These are phyloP conservation scores for Suillus decipiens DNA, from an alignment of 768 basidiomycete genomes.

Conservation along the genomic window DNA sequence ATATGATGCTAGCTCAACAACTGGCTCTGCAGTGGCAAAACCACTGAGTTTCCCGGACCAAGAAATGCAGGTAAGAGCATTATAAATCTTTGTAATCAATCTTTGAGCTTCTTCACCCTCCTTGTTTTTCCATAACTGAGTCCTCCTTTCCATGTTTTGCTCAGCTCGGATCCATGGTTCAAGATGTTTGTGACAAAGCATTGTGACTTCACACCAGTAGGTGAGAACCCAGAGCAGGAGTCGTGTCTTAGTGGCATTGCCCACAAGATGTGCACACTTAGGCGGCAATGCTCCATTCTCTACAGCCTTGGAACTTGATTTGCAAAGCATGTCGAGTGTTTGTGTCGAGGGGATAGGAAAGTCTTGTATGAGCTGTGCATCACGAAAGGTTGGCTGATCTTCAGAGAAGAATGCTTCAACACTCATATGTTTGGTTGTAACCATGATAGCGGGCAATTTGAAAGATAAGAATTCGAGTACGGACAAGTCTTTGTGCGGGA, in stretches of 20 bases:
- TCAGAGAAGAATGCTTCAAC: not conserved
- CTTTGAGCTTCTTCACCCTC: not conserved
- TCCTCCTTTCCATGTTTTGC: not conserved
- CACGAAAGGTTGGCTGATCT: not conserved
- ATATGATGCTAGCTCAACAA: not conserved
- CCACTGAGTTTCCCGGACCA: not conserved
- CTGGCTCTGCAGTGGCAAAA: not conserved
- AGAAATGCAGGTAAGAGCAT: not conserved
- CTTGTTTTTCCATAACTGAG: not conserved
- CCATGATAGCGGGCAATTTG: not conserved
- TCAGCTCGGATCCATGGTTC: not conserved
- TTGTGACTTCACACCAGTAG: not conserved
- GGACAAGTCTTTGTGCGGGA: not conserved
- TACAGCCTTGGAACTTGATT: not conserved
- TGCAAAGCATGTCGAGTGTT: not conserved
- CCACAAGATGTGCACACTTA: not conserved
- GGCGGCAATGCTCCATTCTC: not conserved
- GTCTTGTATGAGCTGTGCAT: not conserved
- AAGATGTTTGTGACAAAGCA: not conserved
- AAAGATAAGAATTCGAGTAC: not conserved
- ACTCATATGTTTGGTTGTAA: not conserved
- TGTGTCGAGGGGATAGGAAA: not conserved
- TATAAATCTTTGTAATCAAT: not conserved
- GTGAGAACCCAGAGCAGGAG: no score
- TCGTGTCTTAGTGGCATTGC: not conserved